A percentile compares a stretch with the other conserved stretches of the same genome.
Evolutionary conservation across 805 yeast species (phyloP).

Genomic region (Lachancea sp.): DNA sequence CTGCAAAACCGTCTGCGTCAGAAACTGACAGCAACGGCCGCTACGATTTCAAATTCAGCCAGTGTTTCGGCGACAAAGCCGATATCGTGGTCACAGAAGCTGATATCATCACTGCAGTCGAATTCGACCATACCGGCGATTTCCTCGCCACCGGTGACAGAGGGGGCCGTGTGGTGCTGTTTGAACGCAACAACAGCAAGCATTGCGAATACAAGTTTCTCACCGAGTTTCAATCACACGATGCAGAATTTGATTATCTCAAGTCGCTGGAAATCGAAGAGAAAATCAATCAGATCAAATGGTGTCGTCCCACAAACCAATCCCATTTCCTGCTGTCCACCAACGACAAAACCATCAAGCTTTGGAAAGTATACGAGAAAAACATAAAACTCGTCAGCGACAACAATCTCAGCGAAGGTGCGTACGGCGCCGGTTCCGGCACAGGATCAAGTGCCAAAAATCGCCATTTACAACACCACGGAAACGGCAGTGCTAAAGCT

Average conservation of each 20-base stretch:
- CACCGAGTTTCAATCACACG: constrained; percentile 97
- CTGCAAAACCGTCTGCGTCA: constrained; percentile 14
- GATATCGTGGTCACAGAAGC: constrained; percentile 96
- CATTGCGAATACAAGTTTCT: constrained; percentile 88
- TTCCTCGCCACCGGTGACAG: constrained; percentile 96
- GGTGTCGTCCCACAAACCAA: constrained; percentile 84
- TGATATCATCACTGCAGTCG: constrained; percentile 94
- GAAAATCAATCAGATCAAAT: constrained; percentile 93
- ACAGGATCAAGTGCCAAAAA: not conserved
- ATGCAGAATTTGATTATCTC: constrained; percentile 95
- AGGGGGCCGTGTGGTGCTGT: constrained; percentile 95
- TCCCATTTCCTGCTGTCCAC: constrained; percentile 89
- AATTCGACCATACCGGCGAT: constrained; percentile 91
- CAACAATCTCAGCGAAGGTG: constrained; percentile 62
- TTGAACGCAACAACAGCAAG: constrained; percentile 78
- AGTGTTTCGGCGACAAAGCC: constrained; percentile 98
- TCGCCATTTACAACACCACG: not conserved
- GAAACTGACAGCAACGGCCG: constrained; percentile 31
- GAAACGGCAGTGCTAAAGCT: constrained; percentile 24
- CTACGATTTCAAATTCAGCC: constrained; percentile 66
- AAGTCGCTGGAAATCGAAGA: constrained; percentile 96
- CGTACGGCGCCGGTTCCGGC: constrained; percentile 9
- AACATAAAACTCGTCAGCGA: constrained; percentile 88
- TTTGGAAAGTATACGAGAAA: constrained; percentile 93
- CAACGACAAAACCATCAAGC: constrained; percentile 95